Base-by-base conservation (phyloP, 2,329 filamentous ascomycete genomes). In the Aureobasidium sp. region DNA sequence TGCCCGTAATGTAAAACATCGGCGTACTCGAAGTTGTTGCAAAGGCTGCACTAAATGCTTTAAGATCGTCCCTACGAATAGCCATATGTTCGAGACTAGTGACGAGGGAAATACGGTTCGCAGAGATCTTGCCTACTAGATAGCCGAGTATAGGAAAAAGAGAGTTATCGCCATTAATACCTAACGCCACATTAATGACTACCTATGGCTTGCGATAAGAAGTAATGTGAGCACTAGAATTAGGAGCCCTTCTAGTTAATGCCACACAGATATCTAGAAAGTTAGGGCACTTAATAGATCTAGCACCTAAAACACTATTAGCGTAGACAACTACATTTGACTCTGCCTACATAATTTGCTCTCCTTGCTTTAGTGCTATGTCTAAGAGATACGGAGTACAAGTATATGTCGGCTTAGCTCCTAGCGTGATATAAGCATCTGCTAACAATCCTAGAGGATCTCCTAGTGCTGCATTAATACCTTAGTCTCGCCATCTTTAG, bases 321-420 rank as follows among this genome's bases (percentile, higher is more conserved):
- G 77, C 76, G 62, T 72, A 79, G 0, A 79, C 74, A 0, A 79
- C 78, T 0, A 76, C 78, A 63, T 79, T 79, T 0, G 77, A 79
- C 64, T 79, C 77, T 0, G 73, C 75, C 75, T 77, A 79, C 0
- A 70, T 75, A 2, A 79, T 69, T 29, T 79, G 69, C 14, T 79
- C 75, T 4, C 76, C 77, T 2, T 42, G 22, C 6, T 67, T 65
- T 0, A 75, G 75, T 17, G 68, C 69, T 31, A 60, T 71, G 0
- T 75, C 71, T 0, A 79, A 72, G 2, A 72, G 68, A 60, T 80
- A 80, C 0, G 78, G 78, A 0, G 77, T 76, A 55, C 77, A 79
- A 3, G 77, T 80, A 57, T 77, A 79, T 2, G 71, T 78, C 11
- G 71, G 71, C 1, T 62, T 65, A 0, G 76, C 76, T 4, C 77